Evolutionary conservation across 2,329 filamentous ascomycete species (phyloP).

Genomic region (Sporothrix luriei): DNA sequence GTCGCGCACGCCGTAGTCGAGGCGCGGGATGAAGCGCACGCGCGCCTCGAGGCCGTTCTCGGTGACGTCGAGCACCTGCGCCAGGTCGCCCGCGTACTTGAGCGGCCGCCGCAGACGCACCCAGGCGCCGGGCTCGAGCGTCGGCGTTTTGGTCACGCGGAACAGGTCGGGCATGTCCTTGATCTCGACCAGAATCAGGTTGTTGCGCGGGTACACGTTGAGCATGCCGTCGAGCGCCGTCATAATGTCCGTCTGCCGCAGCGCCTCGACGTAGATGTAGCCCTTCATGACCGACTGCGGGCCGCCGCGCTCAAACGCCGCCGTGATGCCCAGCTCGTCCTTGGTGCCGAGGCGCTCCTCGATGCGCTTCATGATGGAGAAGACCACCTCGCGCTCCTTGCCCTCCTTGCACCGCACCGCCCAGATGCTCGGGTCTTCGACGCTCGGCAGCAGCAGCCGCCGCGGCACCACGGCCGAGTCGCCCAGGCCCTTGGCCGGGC

Average conservation of each 20-base stretch:
- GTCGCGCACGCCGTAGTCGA: constrained; percentile 89
- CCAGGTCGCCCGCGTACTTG: constrained; percentile 86
- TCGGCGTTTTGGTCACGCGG: constrained; percentile 81
- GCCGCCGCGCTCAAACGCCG: constrained; percentile 85
- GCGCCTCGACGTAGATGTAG: constrained; percentile 92
- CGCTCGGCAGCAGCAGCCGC: constrained; percentile 82
- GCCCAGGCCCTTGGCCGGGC: constrained; percentile 63
- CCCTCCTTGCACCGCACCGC: constrained; percentile 89
- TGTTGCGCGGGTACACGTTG: constrained; percentile 85
- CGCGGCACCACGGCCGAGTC: constrained; percentile 81
- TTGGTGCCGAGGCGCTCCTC: constrained; percentile 78
- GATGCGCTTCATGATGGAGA: constrained; percentile 83
- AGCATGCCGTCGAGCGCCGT: constrained; percentile 79
- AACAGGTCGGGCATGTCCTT: constrained; percentile 98
- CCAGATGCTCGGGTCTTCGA: constrained; percentile 96
- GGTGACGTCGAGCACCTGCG: constrained; percentile 88
- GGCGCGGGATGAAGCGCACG: constrained; percentile 82
- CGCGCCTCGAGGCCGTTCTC: constrained; percentile 88
- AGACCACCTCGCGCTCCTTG: constrained; percentile 90
- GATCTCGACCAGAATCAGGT: constrained; percentile 86
- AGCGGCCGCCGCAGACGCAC: constrained; percentile 80
- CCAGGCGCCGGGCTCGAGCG: constrained; percentile 84
- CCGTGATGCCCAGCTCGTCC: constrained; percentile 80
- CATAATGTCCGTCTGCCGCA: constrained; percentile 82
- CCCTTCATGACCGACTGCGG: constrained; percentile 82